Evolutionary conservation across 2,329 filamentous ascomycete species (phyloP).

Genomic region (Fusarium albosuccineum): DNA sequence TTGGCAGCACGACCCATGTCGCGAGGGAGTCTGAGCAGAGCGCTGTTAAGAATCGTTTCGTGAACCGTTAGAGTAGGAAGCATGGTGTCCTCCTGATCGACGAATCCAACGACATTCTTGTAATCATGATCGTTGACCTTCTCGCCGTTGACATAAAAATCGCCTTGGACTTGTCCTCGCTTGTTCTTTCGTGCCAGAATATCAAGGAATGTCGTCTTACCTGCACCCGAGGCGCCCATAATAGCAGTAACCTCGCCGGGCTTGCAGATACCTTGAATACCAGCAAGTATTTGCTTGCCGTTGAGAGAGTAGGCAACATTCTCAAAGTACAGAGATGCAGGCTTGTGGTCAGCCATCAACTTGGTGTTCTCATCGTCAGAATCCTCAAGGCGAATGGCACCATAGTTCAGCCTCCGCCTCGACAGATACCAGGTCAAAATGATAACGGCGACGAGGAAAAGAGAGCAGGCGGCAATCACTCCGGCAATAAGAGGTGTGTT

Average conservation of each 20-base stretch:
- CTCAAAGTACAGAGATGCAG: conserved; percentile 88
- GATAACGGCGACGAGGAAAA: conserved; percentile 91
- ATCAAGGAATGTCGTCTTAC: conserved; percentile 97
- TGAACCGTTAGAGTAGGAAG: conserved; percentile 95
- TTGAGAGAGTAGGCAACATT: conserved; percentile 89
- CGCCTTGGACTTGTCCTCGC: conserved; percentile 80
- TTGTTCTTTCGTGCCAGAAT: conserved; percentile 98
- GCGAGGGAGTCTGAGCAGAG: conserved; percentile 88
- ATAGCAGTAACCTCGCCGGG: conserved; percentile 97
- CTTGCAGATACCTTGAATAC: conserved; percentile 87
- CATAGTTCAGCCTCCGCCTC: conserved; percentile 76
- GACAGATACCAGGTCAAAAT: conserved; percentile 89
- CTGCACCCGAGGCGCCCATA: conserved; percentile 97
- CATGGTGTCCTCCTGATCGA: conserved; percentile 98
- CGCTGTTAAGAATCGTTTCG: conserved; percentile 96
- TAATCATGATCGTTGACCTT: conserved; percentile 88
- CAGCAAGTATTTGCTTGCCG: conserved; percentile 85
- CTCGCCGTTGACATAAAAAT: conserved; percentile 95
- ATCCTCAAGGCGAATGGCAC: conserved; percentile 86
- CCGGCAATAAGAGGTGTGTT: conserved; percentile 97
- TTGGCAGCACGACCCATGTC: conserved; percentile 92
- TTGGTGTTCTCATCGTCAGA: conserved; percentile 89
- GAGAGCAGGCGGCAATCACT: conserved; percentile 85
- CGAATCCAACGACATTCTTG: conserved; percentile 93
- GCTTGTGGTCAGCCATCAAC: conserved; percentile 91